Evolutionary conservation across 73 alveolate genomes (phyloP).

Genomic region (Strombidium stylifer): DNA sequence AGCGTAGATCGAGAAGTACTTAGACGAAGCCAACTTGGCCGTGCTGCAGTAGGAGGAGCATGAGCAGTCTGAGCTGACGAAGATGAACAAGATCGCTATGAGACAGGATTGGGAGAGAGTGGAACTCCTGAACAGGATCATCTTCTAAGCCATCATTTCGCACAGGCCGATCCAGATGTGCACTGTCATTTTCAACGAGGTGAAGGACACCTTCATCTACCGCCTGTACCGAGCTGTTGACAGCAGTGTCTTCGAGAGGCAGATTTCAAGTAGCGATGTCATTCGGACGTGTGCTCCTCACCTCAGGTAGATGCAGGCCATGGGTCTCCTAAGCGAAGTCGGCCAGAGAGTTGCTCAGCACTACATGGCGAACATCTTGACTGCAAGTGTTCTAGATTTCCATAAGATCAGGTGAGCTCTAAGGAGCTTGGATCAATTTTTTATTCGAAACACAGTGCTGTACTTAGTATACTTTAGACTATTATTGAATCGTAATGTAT

Average conservation of each 20-base stretch:
- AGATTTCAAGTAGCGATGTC: constrained; percentile 10
- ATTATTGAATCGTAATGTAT: too few species aligned
- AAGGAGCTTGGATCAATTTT: too few species aligned
- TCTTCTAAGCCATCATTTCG: constrained; percentile 37
- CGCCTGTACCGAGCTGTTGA: constrained; percentile 42
- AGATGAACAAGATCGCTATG: neutral
- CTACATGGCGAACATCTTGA: constrained; percentile 26
- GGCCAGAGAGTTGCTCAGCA: constrained; percentile 33
- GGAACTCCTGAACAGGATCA: constrained; percentile 25
- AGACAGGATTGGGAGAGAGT: constrained; percentile 9
- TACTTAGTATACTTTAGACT: too few species aligned
- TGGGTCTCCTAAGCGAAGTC: constrained; percentile 17
- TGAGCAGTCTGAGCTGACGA: neutral
- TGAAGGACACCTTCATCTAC: constrained; percentile 46
- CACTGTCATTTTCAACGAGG: constrained; percentile 51
- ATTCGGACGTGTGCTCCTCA: constrained; percentile 37
- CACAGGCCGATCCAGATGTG: constrained; percentile 47
- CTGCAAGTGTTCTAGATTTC: constrained; percentile 25
- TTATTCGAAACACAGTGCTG: too few species aligned
- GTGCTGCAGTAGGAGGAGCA: neutral
- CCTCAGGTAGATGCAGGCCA: constrained; percentile 6
- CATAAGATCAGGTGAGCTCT: constrained; percentile 9
- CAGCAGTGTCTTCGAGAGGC: constrained; percentile 33
- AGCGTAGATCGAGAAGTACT: constrained; percentile 1
- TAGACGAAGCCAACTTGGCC: neutral